Evolutionary conservation across 345 rosid species (phyloP), one percentile per base, ranked within the genome.

Genomic region (Gossypium australe): DNA sequence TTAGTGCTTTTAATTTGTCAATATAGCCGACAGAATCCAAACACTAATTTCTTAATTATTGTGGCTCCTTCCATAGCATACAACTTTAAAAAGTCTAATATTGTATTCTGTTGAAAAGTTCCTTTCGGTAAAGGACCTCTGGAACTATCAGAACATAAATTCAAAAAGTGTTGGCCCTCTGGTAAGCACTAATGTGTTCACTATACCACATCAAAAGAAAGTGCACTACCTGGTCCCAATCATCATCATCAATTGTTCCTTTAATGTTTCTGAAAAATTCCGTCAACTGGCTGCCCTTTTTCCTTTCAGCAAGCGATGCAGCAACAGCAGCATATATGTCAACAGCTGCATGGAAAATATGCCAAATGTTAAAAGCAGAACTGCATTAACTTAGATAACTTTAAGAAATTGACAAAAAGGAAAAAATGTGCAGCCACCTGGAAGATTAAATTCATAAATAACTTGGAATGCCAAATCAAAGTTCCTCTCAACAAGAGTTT

Each of bases 261-360:
- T 92, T 94, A 43, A 94, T 88, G 85, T 94, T 94, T 85, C 92
- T 89, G 80, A 94, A 92, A 75, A 92, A 89, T 65, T 94, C 97
- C 4, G 98, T 94, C 85, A 92, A 80, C 76, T 92, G 98, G 78
- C 91, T 78, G 59, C 98, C 97, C 74, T 78, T 92, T 84, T 92
- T 94, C 75, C 97, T 89, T 77, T 88, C 95, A 49, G 98, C 98
- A 24, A 94, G 92, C 76, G 97, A 90, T 25, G 98, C 84, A 84
- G 97, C 98, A 83, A 91, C 97, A 76, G 85, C 94, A 80, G 98
- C 98, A 86, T 94, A 94, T 83, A 92, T 94, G 76, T 91, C 98
- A 66, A 94, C 97, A 78, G 95, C 97, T 92, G 87, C 78, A 75
- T 51, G 78, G 67, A 45, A 43, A 73, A 70, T 45, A 62, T 55